Evolutionary conservation across 2,329 filamentous ascomycete genomes (phyloP), one percentile per base, ranked within the genome.

Genomic region (Pezicula rhizophila): DNA sequence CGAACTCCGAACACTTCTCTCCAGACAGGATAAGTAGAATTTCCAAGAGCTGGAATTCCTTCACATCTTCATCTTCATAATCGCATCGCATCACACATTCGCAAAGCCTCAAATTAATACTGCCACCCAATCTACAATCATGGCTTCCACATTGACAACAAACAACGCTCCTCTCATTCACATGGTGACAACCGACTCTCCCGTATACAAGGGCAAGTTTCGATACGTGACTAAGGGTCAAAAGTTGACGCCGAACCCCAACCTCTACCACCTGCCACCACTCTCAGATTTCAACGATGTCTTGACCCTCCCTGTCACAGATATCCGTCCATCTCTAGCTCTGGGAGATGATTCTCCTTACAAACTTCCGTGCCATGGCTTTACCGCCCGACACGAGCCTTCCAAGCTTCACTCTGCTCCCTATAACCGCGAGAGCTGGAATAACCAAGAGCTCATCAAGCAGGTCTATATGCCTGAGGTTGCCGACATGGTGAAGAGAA

Each of bases 401-500:
- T 52, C 54, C 11, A 51, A 42, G 3, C 52, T 64, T 35, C 54
- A 59, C 42, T 57, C 52, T 3, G 41, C 54, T 17, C 60, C 59
- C 2, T 59, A 57, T 35, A 53, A 34, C 44, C 42, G 40, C 20
- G 11, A 44, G 15, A 53, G 47, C 47, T 62, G 58, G 59, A 59
- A 57, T 17, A 47, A 63, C 41, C 51, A 53, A 20, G 31, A 47
- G 2, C 26, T 61, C 17, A 47, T 63, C 11, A 61, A 53, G 51
- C 15, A 53, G 12, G 25, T 51, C 34, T 60, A 63, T 42, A 52
- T 64, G 3, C 56, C 59, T 4, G 62, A 62, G 42, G 56, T 55
- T 10, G 57, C 54, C 42, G 52, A 56, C 8, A 52, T 63, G 55
- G 46, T 64, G 12, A 58, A 57, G 43, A 45, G 52, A 41, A 49